phyloP scores from a whole-genome alignment of 805 yeast species.

The Kodamaea leandrae region DNA sequence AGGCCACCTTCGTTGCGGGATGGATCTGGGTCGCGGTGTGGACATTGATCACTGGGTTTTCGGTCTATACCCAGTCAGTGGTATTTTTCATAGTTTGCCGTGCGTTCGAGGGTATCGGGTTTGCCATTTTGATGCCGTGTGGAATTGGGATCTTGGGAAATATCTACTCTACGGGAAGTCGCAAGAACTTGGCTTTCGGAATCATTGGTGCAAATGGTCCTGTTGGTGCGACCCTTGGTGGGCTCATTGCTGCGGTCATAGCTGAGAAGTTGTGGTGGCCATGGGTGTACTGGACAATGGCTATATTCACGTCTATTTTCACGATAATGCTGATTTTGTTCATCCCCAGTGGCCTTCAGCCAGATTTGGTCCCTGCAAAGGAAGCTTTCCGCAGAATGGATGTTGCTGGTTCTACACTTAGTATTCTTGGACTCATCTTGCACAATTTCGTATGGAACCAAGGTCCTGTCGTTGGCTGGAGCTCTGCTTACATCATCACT shows the following conservation, averaged over 20 bases:
- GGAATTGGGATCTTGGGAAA: constrained; percentile 54
- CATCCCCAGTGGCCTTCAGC: constrained; percentile 20
- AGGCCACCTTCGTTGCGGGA: constrained; percentile 51
- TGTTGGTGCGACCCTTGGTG: constrained; percentile 56
- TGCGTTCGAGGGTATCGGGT: constrained; percentile 65
- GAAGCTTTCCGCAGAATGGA: constrained; percentile 18
- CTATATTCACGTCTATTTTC: constrained; percentile 35
- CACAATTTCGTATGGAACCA: constrained; percentile 73
- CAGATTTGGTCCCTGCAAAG: constrained; percentile 5
- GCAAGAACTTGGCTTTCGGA: constrained; percentile 56
- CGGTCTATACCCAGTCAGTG: constrained; percentile 48
- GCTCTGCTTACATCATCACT: constrained; percentile 52
- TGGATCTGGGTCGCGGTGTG: constrained; percentile 55
- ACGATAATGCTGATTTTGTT: constrained; percentile 32
- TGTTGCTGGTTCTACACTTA: constrained; percentile 48
- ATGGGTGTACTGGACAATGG: constrained; percentile 53
- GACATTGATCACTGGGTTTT: constrained; percentile 59
- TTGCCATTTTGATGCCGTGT: constrained; percentile 58
- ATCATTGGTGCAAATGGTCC: constrained; percentile 62
- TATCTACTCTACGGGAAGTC: constrained; percentile 41
- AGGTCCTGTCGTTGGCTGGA: constrained; percentile 74
- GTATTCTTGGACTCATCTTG: constrained; percentile 58
- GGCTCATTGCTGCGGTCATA: constrained; percentile 48
- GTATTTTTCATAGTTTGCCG: constrained; percentile 45
- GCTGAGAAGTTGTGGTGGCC: constrained; percentile 55